Evolutionary conservation across 164 flowering plant genomes (phyloP), one percentile per base, ranked within the genome.

Genomic region (Protea cynaroides): DNA sequence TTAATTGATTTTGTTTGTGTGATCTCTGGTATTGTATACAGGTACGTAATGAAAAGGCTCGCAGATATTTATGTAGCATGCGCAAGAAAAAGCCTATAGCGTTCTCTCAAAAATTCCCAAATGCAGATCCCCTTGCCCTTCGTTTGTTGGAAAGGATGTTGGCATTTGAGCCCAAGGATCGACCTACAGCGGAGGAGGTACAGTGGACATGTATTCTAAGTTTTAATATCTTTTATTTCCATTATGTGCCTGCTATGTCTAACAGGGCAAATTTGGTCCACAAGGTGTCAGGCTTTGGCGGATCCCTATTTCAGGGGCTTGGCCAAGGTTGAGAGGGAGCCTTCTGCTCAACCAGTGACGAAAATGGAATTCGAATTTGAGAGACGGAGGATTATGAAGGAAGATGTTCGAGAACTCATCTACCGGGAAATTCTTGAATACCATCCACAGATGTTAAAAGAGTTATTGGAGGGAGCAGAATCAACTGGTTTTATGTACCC

Each of bases 361-460:
- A 94, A 91, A 74, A 81, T 94, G 96, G 98, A 94, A 71, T 94
- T 94, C 73, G 98, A 94, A 69, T 94, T 94, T 78, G 98, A 94
- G 82, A 83, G 98, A 51, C 76, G 97, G 52, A 89, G 96, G 78
- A 78, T 94, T 65, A 89, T 90, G 7, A 94, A 94, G 69, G 99
- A 91, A 66, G 99, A 94, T 75, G 93, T 94, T 14, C 72, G 96
- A 25, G 99, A 94, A 75, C 86, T 94, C 55, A 91, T 94, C 25
- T 94, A 91, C 61, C 74, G 93, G 56, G 99, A 91, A 74, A 91
- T 76, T 67, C 90, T 94, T 50, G 96, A 94, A 78, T 94, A 94
- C 74, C 99, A 94, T 79, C 99, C 99, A 4, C 78, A 85, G 77
- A 88, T 94, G 92, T 75, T 94, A 79, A 89, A 89, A 67, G 97